Evolutionary conservation across 306 rosid species (phyloP), one percentile per base, ranked within the genome.

Genomic region (Cucumis hystrix): DNA sequence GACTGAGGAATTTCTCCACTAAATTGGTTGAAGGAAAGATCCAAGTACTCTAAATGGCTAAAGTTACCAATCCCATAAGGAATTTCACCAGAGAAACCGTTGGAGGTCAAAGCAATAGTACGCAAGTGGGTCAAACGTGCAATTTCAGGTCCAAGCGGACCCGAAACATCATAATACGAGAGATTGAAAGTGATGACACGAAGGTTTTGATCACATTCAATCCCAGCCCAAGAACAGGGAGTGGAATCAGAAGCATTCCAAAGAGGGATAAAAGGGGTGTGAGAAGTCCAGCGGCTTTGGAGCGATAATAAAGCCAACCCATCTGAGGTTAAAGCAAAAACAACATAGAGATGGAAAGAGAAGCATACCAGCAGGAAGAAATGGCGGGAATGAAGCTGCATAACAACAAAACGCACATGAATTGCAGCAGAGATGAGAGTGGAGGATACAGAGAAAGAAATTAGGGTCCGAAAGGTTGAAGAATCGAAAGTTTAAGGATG

Each of bases 151-250:
- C 91, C 91, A 16, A 94, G 52, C 23, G 37, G 82, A 77, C 97
- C 97, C 1, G 81, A 47, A 80, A 91, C 79, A 6, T 81, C 84
- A 45, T 12, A 79, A 33, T 23, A 39, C 10, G 93, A 47, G 77
- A 94, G 86, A 64, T 91, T 83, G 14, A 94, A 87, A 78, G 87
- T 74, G 61, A 86, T 14, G 3, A 91, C 87, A 78, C 79, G 78
- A 71, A 78, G 35, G 57, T 15, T 17, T 16, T n/a, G 66, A 86
- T 87, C 85, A 56, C 98, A 91, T 7, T 71, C 21, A 25, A 94
- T 76, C 75, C 97, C 98, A 0, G 21, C 72, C 98, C 98, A 94
- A 6, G 88, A 84, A 71, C 98, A 94, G 20, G 97, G 95, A 63
- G 87, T 85, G 78, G 91, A 84, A 83, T 88, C 79, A 57, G 89